phyloP scores from a whole-genome alignment of 2,329 filamentous ascomycete species.

The Aspergillus brasiliensis region DNA sequence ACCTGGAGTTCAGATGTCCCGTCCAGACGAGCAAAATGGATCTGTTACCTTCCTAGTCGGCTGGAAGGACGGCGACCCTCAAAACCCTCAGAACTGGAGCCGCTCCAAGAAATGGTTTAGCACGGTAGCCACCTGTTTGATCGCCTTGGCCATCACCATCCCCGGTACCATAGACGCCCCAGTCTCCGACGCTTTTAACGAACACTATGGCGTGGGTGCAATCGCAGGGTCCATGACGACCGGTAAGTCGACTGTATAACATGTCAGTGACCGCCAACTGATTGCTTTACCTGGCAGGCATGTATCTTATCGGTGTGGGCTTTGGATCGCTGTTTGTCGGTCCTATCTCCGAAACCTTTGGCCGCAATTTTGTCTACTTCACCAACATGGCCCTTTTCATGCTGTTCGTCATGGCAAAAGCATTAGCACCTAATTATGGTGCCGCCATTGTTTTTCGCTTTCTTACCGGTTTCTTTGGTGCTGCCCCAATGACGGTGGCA shows the following conservation, averaged over 20 bases:
- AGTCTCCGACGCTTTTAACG: background rate
- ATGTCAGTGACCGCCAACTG: background rate
- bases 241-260: background rate
- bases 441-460: slow-evolving; percentile 3
- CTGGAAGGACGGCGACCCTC: background rate
- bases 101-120: slow-evolving; percentile 1
- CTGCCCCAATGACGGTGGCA: background rate
- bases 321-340: slow-evolving; percentile 3
- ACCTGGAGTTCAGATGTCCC: background rate
- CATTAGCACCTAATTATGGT: background rate
- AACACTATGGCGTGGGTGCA: background rate
- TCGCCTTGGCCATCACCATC: background rate
- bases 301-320: slow-evolving; percentile 2
- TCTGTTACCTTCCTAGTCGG: background rate
- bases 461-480: background rate
- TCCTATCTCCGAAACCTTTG: slow-evolving; percentile 4
- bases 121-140: background rate
- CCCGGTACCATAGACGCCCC: slow-evolving; percentile 4
- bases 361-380: slow-evolving; percentile 1
- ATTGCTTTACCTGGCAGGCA: background rate
- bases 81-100: background rate
- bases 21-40: background rate
- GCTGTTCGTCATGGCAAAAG: slow-evolving; percentile 3
- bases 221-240: slow-evolving; percentile 2
- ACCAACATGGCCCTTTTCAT: background rate